phyloP scores from a whole-genome alignment of 139 green algal species.

The Spirogloea muscicola region DNA sequence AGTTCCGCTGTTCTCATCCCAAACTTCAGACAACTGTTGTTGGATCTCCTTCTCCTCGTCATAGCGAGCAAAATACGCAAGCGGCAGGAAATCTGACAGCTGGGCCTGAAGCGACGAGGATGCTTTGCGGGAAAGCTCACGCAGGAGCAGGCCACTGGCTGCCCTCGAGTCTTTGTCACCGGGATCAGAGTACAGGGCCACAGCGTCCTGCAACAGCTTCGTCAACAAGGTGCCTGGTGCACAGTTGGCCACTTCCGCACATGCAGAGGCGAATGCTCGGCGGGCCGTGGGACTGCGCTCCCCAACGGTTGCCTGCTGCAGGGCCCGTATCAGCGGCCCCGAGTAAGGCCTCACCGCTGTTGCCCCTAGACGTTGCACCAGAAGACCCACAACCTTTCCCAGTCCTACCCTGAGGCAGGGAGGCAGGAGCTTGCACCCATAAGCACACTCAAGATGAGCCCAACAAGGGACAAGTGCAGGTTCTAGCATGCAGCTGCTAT shows the following conservation, averaged over 20 bases:
- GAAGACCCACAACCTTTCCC: too few relatives aligned
- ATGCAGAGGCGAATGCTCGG: conserved; percentile 63
- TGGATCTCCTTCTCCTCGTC: conserved; percentile 14
- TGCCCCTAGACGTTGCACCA: too few relatives aligned
- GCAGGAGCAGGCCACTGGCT: conserved; percentile 21
- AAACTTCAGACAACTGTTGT: conserved; percentile 12
- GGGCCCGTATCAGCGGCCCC: too few relatives aligned
- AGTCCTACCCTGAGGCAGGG: neutral
- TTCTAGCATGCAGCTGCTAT: neutral
- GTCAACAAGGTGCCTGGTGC: conserved; percentile 55
- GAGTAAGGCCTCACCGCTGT: too few relatives aligned
- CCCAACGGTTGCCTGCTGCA: neutral
- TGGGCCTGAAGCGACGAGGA: neutral
- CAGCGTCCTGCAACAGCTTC: conserved; percentile 60
- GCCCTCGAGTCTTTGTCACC: conserved; percentile 45
- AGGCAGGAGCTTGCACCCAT: too few relatives aligned
- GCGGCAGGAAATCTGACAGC: conserved; percentile 25
- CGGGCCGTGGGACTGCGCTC: conserved; percentile 17
- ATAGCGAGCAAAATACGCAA: conserved; percentile 32
- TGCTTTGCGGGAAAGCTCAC: conserved; percentile 18
- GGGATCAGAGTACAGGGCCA: conserved; percentile 49
- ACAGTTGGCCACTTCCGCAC: conserved; percentile 52
- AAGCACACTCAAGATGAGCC: neutral
- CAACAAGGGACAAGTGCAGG: neutral
- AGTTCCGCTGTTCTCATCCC: conserved; percentile 11